These are phyloP conservation scores for Leptographium flavum DNA, from an alignment of 2,329 filamentous ascomycete species.

Conservation along the genomic window DNA sequence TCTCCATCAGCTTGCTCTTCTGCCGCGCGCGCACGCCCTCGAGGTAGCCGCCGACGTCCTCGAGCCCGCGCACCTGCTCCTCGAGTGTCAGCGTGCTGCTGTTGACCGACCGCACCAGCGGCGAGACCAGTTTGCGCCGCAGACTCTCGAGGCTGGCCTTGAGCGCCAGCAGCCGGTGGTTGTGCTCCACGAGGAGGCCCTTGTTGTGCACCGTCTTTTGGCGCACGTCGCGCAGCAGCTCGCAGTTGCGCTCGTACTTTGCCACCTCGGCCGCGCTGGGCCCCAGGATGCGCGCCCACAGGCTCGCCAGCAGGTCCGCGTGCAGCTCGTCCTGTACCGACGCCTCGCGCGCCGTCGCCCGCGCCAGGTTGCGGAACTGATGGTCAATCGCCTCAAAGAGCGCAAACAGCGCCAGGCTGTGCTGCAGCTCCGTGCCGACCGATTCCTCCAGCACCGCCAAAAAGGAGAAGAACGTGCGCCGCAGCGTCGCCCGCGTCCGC, in stretches of 20 bases:
- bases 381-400: constrained; percentile 88
- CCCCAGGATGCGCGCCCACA: constrained; percentile 79
- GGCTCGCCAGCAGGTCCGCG: constrained; percentile 58
- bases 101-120: constrained; percentile 59
- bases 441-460: constrained; percentile 77
- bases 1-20: constrained; percentile 70
- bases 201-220: constrained; percentile 80
- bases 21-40: constrained; percentile 63
- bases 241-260: constrained; percentile 85
- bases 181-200: constrained; percentile 72
- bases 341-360: constrained; percentile 71
- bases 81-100: constrained; percentile 60
- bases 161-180: constrained; percentile 66
- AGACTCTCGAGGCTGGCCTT: constrained; percentile 81
- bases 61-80: constrained; percentile 72
- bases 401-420: constrained; percentile 66
- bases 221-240: constrained; percentile 63
- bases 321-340: constrained; percentile 68
- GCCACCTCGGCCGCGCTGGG: constrained; percentile 58
- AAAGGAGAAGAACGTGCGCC: constrained; percentile 80
- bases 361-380: constrained; percentile 78
- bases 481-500: constrained; percentile 64
- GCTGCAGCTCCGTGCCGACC: constrained; percentile 70
- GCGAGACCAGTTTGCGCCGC: constrained; percentile 68
- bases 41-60: constrained; percentile 66